These are phyloP conservation scores for Lavandula angustifolia DNA, from an alignment of 257 asterid genomes.

Conservation along the genomic window DNA sequence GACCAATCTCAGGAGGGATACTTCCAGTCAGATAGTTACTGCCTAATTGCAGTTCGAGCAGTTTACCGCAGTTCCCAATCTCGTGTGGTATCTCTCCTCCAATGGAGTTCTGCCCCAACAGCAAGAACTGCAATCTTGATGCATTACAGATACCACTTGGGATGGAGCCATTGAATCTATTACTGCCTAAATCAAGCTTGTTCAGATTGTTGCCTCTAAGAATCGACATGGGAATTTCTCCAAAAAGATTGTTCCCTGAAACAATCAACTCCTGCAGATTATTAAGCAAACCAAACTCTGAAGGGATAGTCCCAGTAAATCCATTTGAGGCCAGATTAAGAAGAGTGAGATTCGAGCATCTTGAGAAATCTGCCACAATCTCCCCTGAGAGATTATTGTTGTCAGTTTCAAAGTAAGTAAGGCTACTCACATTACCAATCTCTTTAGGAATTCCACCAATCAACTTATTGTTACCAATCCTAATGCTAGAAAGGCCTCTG, in stretches of 20 bases:
- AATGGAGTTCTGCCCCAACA: constrained; percentile 60
- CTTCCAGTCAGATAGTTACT: constrained; percentile 70
- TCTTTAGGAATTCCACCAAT: constrained; percentile 70
- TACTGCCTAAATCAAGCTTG: constrained; percentile 83
- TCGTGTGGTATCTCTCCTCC: constrained; percentile 67
- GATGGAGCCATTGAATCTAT: constrained; percentile 72
- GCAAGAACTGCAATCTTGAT: constrained; percentile 73
- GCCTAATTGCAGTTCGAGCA: constrained; percentile 78
- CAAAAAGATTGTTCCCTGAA: constrained; percentile 67
- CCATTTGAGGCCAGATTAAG: constrained; percentile 89
- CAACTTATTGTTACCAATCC: constrained; percentile 74
- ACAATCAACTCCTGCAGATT: constrained; percentile 85
- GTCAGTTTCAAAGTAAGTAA: constrained; percentile 89
- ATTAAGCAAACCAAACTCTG: constrained; percentile 65
- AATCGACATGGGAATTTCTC: constrained; percentile 69
- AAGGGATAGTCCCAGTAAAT: constrained; percentile 69
- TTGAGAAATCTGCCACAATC: constrained; percentile 72
- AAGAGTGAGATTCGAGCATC: constrained; percentile 77
- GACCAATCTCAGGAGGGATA: constrained; percentile 89
- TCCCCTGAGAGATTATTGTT: constrained; percentile 80
- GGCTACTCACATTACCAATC: constrained; percentile 81
- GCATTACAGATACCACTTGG: constrained; percentile 68
- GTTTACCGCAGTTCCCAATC: constrained; percentile 68
- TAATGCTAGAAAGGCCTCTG: constrained; percentile 61
- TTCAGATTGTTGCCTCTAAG: constrained; percentile 73